These are phyloP conservation scores for Scortechinia acanthostroma DNA, from an alignment of 2,329 filamentous ascomycete species.

Conservation along the genomic window DNA sequence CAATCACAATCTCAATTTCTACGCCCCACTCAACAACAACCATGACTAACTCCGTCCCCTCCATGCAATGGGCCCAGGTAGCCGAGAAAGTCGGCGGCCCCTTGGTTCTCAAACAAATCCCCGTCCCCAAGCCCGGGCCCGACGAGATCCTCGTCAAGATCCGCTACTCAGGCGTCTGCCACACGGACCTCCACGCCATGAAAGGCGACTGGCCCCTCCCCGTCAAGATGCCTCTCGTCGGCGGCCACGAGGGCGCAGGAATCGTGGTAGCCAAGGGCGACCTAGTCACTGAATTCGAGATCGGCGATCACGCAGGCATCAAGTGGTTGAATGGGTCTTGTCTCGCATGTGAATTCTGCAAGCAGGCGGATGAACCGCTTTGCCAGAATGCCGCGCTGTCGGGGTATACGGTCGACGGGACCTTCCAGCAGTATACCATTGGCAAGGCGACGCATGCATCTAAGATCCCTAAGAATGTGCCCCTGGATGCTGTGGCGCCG, in stretches of 20 bases:
- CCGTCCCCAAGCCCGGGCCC: slow-evolving; percentile 52
- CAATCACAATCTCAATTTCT: no score
- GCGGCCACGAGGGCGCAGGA: slow-evolving; percentile 75
- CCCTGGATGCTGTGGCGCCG: slow-evolving; percentile 72
- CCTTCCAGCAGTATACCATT: slow-evolving; percentile 87
- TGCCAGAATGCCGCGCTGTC: slow-evolving; percentile 71
- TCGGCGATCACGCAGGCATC: slow-evolving; percentile 81
- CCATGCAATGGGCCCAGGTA: slow-evolving; percentile 59
- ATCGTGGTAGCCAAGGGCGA: slow-evolving; percentile 74
- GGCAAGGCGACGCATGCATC: slow-evolving; percentile 82
- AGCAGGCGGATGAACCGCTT: slow-evolving; percentile 73
- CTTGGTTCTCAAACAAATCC: slow-evolving; percentile 44
- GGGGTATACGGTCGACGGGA: slow-evolving; percentile 86
- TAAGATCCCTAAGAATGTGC: slow-evolving; percentile 69
- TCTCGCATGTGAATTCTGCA: slow-evolving; percentile 76
- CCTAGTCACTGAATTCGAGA: slow-evolving; percentile 69
- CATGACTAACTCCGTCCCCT: slow-evolving; percentile 28
- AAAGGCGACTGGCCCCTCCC: slow-evolving; percentile 83
- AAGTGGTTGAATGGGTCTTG: slow-evolving; percentile 92
- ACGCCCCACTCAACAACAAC: background rate
- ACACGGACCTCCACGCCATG: slow-evolving; percentile 50
- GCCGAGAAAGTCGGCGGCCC: slow-evolving; percentile 49
- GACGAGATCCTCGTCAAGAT: slow-evolving; percentile 55
- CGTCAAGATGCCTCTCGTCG: slow-evolving; percentile 79
- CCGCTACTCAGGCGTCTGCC: slow-evolving; percentile 9